phyloP scores from a whole-genome alignment of 805 yeast species.

The Sporopachydermia quercuum region DNA sequence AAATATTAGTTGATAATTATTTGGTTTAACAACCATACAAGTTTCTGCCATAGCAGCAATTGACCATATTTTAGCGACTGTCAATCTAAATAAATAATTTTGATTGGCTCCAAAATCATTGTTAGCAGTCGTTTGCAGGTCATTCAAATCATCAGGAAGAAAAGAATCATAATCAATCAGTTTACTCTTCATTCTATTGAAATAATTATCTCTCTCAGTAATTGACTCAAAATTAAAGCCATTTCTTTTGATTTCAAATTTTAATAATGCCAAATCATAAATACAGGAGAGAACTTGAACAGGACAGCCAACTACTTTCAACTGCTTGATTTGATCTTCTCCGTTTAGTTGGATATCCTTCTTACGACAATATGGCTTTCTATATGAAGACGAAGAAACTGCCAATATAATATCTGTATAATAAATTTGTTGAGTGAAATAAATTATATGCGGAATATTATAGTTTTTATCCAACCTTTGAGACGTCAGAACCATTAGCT shows the following conservation, averaged over 20 bases:
- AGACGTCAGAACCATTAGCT: neutral
- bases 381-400: neutral
- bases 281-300: neutral
- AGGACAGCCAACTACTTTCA: slow-evolving; percentile 1
- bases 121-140: neutral
- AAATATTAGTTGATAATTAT: neutral
- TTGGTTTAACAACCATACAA: neutral
- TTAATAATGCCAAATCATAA: neutral
- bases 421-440: neutral
- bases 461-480: neutral
- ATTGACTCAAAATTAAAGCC: neutral
- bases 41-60: neutral
- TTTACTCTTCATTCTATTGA: neutral
- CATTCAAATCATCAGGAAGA: neutral
- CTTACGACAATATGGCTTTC: neutral
- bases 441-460: neutral
- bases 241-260: neutral
- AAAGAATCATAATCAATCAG: neutral
- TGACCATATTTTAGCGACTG: neutral
- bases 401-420: neutral
- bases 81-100: neutral
- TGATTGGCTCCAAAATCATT: neutral
- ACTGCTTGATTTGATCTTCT: neutral
- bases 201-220: neutral
- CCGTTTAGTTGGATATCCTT: neutral